Base-by-base conservation (phyloP, 352 stramenopile genomes). In the Pythium chondricola region DNA sequence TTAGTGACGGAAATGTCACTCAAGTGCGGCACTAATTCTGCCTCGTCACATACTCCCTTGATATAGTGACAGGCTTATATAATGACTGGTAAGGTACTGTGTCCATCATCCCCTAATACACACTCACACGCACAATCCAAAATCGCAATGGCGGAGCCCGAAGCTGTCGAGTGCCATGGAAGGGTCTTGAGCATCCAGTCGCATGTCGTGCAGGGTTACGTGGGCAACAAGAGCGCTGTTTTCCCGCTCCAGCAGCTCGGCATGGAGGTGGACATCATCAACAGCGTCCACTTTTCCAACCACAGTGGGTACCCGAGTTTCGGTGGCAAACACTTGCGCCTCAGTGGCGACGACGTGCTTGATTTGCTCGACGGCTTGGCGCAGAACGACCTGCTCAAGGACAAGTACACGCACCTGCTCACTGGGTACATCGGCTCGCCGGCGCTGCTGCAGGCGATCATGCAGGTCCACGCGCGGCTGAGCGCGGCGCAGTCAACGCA, bases 251-350 rank as follows among this genome's bases (percentile, higher is more conserved):
- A 92, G 64, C 67, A 88, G 51, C 69, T 93, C 26, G 80, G 83
- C 17, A 72, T 92, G 64, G 83, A 94, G 44, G 83, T 92, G 32
- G 83, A 94, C 63, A 75, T 85, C 39, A 88, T 94, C 67, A 92
- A 94, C 60, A 92, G 73, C 48, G 77, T 94, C 17, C 80, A 94
- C 52, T 91, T 94, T 51, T 90, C 80, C 67, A 92, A 94, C 62
- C 80, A 92, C 65, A 90, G 78, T 24, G 83, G 83, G 3, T 94
- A 92, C 67, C 58, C 56, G 30, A 79, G 78, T 43, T 90, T 89
- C 52, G 74, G 65, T 18, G 80, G 80, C 47, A 79, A 83, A 44
- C 63, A 65, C 47, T 46, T 74, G 55, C 71, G 75, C 8, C 79
- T 91, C 50, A 72, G 62, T 24, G 77, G 79, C 38, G 71, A 86